Evolutionary conservation across 768 basidiomycete genomes (phyloP), one percentile per base, ranked within the genome.

Genomic region (Tulasnella sp.): DNA sequence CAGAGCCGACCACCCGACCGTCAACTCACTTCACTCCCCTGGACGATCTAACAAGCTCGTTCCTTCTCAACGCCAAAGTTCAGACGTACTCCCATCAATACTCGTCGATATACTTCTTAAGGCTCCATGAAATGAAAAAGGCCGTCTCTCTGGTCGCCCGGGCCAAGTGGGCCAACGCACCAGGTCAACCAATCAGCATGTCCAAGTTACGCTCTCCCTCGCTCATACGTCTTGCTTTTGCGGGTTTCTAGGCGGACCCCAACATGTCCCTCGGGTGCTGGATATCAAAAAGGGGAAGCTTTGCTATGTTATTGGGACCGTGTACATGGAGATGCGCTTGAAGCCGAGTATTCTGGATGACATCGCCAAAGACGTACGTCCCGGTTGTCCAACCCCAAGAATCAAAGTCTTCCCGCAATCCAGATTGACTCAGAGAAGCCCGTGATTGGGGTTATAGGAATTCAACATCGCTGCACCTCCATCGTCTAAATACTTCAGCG

Each of bases 261-360:
- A 88, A 16, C 88, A 92, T 40, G 89, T 97, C n/a, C 88, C 91
- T 8, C 89, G 94, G 40, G 93, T 97, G 2, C 90, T 98, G 5
- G 97, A 99, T 79, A 92, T 99, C 10, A 87, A 91, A 71, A 94
- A 95, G 82, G 92, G 93, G 0, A 88, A 93, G 82, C 87, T 97
- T 77, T 98, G 96, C 85, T 98, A 93, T 85, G 89, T 99, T 80
- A 87, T 98, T 77, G 98, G 98, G 4, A 99, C 98, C 0, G 92
- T 98, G 8, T 99, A 98, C 85, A 93, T 99, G 91, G 96, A 99
- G 80, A 99, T 99, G 98, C 95, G 96, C 12, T 88, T 99, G 75
- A 99, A 99, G 84, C 97, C 97, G 0, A 99, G 98, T 83, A 94
- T 99, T n/a, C 89, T 99, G 81, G 93, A 96, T 82, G 98, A 99